Evolutionary conservation across 169 alveolate species (phyloP), one percentile per base, ranked within the genome.

Genomic region (Amoebophrya sp.): DNA sequence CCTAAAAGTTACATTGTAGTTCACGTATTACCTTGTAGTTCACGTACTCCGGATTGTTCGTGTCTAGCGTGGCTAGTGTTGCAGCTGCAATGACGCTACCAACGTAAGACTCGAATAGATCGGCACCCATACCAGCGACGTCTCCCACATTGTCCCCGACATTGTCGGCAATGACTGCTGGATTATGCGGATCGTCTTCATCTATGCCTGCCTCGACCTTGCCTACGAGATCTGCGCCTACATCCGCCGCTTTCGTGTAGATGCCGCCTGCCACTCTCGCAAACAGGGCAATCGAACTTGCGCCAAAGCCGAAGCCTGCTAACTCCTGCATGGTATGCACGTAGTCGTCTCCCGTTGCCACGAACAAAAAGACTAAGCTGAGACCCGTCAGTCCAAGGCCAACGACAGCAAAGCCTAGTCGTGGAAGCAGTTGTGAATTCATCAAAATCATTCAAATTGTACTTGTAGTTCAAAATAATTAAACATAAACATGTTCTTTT

Each of bases 121-220:
- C 98, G 40, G 97, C 96, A 41, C 97, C 97, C 97, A 96, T 95
- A 54, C 98, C 98, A 65, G 97, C 98, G 93, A 95, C 95, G 93
- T 96, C 97, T 40, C 97, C 96, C 34, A 96, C 97, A 91, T 96
- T 96, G 94, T 96, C 97, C 65, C 97, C 97, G n/a, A 96, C 97
- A 91, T 95, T 96, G 94, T 96, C 97, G 77, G 97, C 97, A 91
- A 96, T 96, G 41, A 96, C 94, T 33, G 96, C 97, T 29, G 97
- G 96, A 89, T 96, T 96, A 91, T 96, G 94, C 89, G 96, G 96
- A 93, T 95, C 95, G 89, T 96, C 97, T 93, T 96, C 97, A 39
- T 96, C 96, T 41, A 95, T 94, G 54, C 95, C 96, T 53, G 93
- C 93, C 94, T 96, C 97, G 26, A 95, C 96, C 93, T 96, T 96